These are phyloP conservation scores for Amborella trichopoda DNA, from an alignment of 164 flowering plant genomes.

Conservation along the genomic window DNA sequence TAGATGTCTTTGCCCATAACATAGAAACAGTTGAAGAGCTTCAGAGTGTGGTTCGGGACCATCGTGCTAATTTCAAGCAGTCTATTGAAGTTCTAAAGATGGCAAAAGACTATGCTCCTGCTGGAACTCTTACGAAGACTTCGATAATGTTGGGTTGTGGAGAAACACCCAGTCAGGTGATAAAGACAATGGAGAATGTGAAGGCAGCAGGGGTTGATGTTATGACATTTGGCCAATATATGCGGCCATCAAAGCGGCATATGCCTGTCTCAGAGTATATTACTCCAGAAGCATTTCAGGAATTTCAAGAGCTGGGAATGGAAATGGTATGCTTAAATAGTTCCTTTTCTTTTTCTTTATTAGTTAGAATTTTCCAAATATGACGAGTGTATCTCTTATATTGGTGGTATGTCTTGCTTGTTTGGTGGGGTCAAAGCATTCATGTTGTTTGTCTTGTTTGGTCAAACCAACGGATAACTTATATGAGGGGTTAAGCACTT, in stretches of 20 bases:
- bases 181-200: slow-evolving; percentile 90
- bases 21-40: slow-evolving; percentile 99
- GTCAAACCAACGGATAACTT: too few relatives aligned
- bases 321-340: slow-evolving; percentile 51
- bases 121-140: slow-evolving; percentile 88
- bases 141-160: slow-evolving; percentile 98
- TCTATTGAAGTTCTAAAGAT: slow-evolving; percentile 69
- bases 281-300: slow-evolving; percentile 93
- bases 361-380: too few relatives aligned
- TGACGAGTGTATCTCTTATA: too few relatives aligned
- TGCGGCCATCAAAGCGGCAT: slow-evolving; percentile 99
- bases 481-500: too few relatives aligned
- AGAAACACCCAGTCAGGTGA: slow-evolving; percentile 90
- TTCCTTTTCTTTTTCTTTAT: background rate
- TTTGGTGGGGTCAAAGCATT: too few relatives aligned
- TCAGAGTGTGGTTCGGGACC: slow-evolving; percentile 75
- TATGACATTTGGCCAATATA: slow-evolving; percentile 92
- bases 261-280: slow-evolving; percentile 92
- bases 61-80: slow-evolving; percentile 89
- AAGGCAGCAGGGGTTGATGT: slow-evolving; percentile 95
- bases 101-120: slow-evolving; percentile 79
- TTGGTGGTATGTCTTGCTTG: too few relatives aligned
- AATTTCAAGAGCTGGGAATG: slow-evolving; percentile 66
- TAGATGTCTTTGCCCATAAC: slow-evolving; percentile 95
- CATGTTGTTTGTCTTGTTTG: too few relatives aligned